Conservation (phyloP, 345 rosid genomes). For the Orychophragmus violaceus region DNA sequence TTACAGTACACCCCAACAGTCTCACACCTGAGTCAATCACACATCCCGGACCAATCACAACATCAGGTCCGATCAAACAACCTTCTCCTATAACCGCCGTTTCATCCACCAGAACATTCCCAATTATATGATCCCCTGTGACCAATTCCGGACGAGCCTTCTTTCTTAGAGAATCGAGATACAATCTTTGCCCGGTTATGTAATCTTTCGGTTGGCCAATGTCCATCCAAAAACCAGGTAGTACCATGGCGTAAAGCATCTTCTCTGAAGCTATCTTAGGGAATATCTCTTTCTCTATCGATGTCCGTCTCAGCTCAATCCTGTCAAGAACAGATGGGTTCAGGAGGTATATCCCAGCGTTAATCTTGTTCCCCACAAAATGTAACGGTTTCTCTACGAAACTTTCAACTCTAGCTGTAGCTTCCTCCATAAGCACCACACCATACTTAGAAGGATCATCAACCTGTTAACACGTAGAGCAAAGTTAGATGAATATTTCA, state of each 20-base stretch:
- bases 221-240: constrained; percentile 38
- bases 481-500: no score
- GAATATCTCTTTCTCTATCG: constrained; percentile 89
- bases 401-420: constrained; percentile 55
- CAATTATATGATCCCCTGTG: constrained; percentile 48
- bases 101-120: constrained; percentile 72
- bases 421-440: constrained; percentile 80
- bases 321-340: constrained; percentile 74
- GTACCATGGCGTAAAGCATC: constrained; percentile 76
- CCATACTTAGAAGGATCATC: constrained; percentile 94
- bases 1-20: constrained; percentile 74
- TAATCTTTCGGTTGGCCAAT: constrained; percentile 40
- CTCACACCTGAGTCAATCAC: constrained; percentile 80
- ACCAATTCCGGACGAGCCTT: constrained; percentile 40
- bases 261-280: constrained; percentile 71
- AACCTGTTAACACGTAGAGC: not conserved
- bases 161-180: constrained; percentile 62
- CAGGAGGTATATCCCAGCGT: constrained; percentile 86
- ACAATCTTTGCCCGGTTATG: constrained; percentile 75
- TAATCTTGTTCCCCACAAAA: constrained; percentile 89
- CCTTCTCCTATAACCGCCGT: constrained; percentile 72
- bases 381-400: constrained; percentile 81
- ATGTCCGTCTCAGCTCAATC: constrained; percentile 76
- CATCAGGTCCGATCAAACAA: constrained; percentile 89
- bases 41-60: constrained; percentile 84